A percentile compares a stretch with the other conserved stretches of the same genome.
phyloP scores from a whole-genome alignment of 163 green algal species.

The Chlamydomonas reinhardtii region DNA sequence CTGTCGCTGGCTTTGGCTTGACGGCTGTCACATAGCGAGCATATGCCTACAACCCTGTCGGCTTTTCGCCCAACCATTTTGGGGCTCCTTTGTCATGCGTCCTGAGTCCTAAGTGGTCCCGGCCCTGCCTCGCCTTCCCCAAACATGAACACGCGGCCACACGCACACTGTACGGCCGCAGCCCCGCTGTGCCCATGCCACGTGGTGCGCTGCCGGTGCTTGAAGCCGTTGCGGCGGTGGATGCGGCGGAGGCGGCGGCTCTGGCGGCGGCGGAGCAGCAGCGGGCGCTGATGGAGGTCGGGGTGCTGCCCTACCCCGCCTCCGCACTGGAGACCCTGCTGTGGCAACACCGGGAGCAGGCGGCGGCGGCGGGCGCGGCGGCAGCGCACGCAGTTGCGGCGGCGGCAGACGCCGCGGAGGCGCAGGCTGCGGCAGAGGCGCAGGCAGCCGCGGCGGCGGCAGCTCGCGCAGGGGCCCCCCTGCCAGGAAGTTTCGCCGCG shows the following conservation, averaged over 20 bases:
- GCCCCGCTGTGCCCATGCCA: constrained; percentile 8
- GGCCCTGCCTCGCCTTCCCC: too few relatives aligned
- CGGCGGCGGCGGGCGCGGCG: constrained; percentile 10
- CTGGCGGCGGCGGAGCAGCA: not conserved
- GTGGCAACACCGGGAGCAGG: constrained; percentile 13
- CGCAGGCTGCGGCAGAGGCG: not conserved
- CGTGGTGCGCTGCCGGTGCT: constrained; percentile 19
- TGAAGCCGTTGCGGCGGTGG: not conserved
- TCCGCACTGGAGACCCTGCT: constrained; percentile 33
- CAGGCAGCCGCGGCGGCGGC: not conserved
- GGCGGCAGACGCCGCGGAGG: not conserved
- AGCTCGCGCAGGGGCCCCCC: not conserved
- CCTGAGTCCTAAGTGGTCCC: too few relatives aligned
- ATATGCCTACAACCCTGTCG: too few relatives aligned
- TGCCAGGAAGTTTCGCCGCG: not conserved
- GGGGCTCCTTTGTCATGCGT: too few relatives aligned
- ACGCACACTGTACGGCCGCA: too few relatives aligned
- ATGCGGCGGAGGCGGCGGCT: constrained; percentile 6
- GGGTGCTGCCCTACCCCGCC: not conserved
- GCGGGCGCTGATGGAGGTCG: not conserved
- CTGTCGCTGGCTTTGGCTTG: too few relatives aligned
- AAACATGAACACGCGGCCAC: too few relatives aligned
- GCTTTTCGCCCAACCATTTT: too few relatives aligned
- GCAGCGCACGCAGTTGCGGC: not conserved
- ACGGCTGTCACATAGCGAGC: too few relatives aligned